These are phyloP conservation scores for Camelina neglecta DNA, from an alignment of 345 rosid genomes.

Conservation along the genomic window DNA sequence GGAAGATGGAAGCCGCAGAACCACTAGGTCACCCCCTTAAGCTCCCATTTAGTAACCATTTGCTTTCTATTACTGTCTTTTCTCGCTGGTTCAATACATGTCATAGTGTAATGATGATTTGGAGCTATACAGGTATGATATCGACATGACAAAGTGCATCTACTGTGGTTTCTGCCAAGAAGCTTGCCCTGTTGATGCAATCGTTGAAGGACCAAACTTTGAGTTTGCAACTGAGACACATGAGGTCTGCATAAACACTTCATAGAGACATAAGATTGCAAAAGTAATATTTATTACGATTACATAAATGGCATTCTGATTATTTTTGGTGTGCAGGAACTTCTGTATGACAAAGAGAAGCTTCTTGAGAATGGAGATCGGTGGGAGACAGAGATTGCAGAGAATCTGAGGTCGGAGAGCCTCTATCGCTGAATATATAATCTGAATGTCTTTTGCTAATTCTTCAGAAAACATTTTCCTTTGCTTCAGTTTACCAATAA, in stretches of 20 bases:
- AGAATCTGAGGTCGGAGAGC: constrained; percentile 96
- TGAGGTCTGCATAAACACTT: constrained; percentile 55
- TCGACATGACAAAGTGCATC: constrained; percentile 98
- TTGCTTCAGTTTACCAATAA: constrained; percentile 32
- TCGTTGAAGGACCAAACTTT: constrained; percentile 96
- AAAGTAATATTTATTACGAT: background rate
- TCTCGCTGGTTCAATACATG: constrained; percentile 12
- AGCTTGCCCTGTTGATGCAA: constrained; percentile 99
- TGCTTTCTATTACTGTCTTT: background rate
- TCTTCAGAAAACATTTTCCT: background rate
- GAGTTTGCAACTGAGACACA: constrained; percentile 98
- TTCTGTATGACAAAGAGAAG: constrained; percentile 94
- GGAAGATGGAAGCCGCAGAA: constrained; percentile 96
- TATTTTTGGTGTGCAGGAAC: constrained; percentile 61
- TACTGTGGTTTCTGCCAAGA: constrained; percentile 99
- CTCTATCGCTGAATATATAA: constrained; percentile 69
- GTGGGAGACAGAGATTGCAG: constrained; percentile 98
- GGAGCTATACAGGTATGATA: constrained; percentile 68
- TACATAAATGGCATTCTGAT: constrained; percentile 16
- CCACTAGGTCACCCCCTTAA: constrained; percentile 67
- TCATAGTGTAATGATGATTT: constrained; percentile 24
- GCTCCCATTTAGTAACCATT: background rate
- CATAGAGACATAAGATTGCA: background rate
- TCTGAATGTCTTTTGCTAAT: background rate
- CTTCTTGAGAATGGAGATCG: constrained; percentile 95